A percentile compares a stretch with the other conserved stretches of the same genome.
These are phyloP conservation scores for Candida smagusa DNA, from an alignment of 1,139 yeast genomes.

Conservation along the genomic window DNA sequence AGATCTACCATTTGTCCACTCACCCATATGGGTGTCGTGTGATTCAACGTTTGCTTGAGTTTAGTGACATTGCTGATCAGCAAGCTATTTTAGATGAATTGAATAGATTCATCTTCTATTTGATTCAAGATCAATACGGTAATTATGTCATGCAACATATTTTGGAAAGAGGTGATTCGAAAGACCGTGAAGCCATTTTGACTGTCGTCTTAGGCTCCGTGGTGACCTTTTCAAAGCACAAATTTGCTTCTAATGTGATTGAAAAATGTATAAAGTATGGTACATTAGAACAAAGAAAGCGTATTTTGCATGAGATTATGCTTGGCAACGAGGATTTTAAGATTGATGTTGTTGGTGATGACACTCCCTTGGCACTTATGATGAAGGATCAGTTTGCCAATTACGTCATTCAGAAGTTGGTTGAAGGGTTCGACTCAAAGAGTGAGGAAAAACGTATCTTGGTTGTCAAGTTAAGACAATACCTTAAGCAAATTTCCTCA, in stretches of 20 bases:
- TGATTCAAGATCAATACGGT: constrained; percentile 95
- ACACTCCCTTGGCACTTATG: constrained; percentile 73
- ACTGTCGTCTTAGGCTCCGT: constrained; percentile 53
- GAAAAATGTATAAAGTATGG: constrained; percentile 89
- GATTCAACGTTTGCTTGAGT: constrained; percentile 85
- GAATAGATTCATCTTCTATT: constrained; percentile 65
- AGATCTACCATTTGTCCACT: constrained; percentile 83
- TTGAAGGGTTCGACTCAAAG: constrained; percentile 67
- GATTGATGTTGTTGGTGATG: constrained; percentile 43
- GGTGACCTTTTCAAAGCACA: constrained; percentile 84
- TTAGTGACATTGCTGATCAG: constrained; percentile 62
- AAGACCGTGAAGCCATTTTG: constrained; percentile 41
- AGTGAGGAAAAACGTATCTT: constrained; percentile 63
- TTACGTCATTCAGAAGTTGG: constrained; percentile 91
- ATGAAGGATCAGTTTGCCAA: constrained; percentile 98
- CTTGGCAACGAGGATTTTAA: constrained; percentile 42
- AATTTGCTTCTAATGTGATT: constrained; percentile 96
- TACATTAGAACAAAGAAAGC: constrained; percentile 54
- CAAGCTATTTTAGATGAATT: constrained; percentile 65
- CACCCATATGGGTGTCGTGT: constrained; percentile 98
- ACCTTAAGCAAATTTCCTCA: constrained; percentile 54
- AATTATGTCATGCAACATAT: constrained; percentile 97
- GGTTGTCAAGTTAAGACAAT: constrained; percentile 60
- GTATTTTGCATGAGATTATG: constrained; percentile 63
- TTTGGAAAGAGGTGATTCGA: constrained; percentile 69